These are phyloP conservation scores for Solanum pennellii DNA, from an alignment of 257 asterid genomes.

Conservation along the genomic window DNA sequence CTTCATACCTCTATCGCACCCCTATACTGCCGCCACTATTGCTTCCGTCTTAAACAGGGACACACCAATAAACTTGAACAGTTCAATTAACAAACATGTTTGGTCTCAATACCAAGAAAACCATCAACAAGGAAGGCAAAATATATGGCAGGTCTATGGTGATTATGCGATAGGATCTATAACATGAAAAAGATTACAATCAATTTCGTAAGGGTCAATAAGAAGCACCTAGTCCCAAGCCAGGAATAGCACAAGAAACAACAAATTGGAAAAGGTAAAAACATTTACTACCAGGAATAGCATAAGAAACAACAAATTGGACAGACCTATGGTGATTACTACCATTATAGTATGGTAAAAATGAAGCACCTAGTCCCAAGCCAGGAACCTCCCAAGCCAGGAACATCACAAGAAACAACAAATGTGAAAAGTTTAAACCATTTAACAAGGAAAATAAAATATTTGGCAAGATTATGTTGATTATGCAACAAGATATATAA, in stretches of 20 bases:
- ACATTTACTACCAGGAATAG: conserved; percentile 37
- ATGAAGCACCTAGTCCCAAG: too few species aligned
- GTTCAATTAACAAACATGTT: not conserved
- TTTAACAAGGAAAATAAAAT: too few species aligned
- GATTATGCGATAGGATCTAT: not conserved
- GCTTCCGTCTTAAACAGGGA: not conserved
- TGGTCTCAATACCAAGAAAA: not conserved
- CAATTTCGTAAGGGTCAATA: not conserved
- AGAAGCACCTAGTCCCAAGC: not conserved
- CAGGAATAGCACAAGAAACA: not conserved
- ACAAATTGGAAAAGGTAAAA: conserved; percentile 1
- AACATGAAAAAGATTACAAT: not conserved
- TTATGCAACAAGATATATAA: too few species aligned
- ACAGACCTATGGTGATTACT: not conserved
- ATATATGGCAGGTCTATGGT: not conserved
- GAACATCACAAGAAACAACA: too few species aligned
- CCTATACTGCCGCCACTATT: too few species aligned
- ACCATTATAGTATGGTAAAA: too few species aligned
- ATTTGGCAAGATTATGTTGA: too few species aligned
- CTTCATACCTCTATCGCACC: too few species aligned
- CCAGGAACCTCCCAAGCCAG: too few species aligned
- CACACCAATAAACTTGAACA: not conserved
- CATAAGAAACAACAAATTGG: not conserved
- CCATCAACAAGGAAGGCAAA: not conserved
- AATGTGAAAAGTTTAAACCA: too few species aligned